Conservation (phyloP, 108 stramenopile genomes). For the Cyclotella sp. region DNA sequence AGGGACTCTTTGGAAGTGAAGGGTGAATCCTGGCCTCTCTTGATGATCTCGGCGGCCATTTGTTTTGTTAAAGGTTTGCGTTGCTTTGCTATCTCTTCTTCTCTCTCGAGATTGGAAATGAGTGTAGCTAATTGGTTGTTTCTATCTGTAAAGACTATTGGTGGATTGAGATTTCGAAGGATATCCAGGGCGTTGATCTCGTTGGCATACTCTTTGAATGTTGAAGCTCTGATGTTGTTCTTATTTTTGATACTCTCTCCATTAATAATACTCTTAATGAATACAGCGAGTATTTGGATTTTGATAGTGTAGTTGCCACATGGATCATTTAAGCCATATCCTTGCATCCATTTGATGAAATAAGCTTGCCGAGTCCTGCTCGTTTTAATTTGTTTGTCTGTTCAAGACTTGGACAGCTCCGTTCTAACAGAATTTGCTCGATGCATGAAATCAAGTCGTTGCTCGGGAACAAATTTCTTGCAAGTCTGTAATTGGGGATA, state of each 20-base stretch:
- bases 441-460: constrained; percentile 8
- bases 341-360: background rate
- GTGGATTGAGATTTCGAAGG: background rate
- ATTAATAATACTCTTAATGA: background rate
- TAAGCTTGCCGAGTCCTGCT: constrained; percentile 22
- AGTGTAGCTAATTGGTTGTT: background rate
- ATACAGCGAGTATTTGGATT: background rate
- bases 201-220: background rate
- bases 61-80: constrained; percentile 3
- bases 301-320: background rate
- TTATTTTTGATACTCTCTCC: background rate
- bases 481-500: constrained; percentile 14
- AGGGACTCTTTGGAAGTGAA: background rate
- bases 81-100: constrained; percentile 20
- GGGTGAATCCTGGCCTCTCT: too few relatives aligned
- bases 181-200: background rate
- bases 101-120: background rate
- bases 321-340: background rate
- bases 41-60: background rate
- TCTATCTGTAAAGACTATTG: background rate
- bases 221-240: background rate
- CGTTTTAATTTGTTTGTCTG: background rate
- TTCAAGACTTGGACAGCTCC: background rate
- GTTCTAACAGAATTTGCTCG: constrained; percentile 7
- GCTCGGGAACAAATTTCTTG: background rate